Conservation (phyloP, 257 asterid genomes). For the Nicotiana noctiflora region DNA sequence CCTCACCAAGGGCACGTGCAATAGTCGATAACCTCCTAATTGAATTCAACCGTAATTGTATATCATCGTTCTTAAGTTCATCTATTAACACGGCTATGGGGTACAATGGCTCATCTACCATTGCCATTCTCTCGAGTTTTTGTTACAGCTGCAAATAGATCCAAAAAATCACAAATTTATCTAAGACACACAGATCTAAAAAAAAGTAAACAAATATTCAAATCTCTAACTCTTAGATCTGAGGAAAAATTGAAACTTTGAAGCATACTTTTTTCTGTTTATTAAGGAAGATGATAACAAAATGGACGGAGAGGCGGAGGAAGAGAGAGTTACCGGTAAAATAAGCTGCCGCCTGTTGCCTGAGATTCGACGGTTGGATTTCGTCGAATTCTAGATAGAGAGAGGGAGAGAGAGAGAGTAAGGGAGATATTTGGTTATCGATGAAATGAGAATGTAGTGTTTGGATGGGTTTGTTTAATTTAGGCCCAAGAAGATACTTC, state of each 20-base stretch:
- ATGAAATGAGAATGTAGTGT: conserved; percentile 7
- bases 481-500: background rate
- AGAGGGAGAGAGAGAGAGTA: background rate
- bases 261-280: background rate
- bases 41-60: conserved; percentile 73
- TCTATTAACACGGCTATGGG: conserved; percentile 95
- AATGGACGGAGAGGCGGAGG: background rate
- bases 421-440: background rate
- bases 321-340: conserved; percentile 25
- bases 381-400: background rate
- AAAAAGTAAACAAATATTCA: background rate
- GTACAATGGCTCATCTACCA: conserved; percentile 89
- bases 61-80: conserved; percentile 89
- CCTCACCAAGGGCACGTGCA: conserved; percentile 98
- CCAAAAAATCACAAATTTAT: background rate
- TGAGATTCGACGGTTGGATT: conserved; percentile 30
- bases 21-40: conserved; percentile 84
- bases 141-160: conserved; percentile 15
- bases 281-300: background rate
- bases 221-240: background rate
- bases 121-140: conserved; percentile 43
- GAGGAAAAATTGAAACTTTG: background rate
- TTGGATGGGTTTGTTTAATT: background rate
- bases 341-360: conserved; percentile 28
- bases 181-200: background rate